A percentile compares a stretch with the other conserved stretches of the same genome.
Evolutionary conservation across 2,329 filamentous ascomycete genomes (phyloP).

Genomic region (Colletotrichum acutatum): DNA sequence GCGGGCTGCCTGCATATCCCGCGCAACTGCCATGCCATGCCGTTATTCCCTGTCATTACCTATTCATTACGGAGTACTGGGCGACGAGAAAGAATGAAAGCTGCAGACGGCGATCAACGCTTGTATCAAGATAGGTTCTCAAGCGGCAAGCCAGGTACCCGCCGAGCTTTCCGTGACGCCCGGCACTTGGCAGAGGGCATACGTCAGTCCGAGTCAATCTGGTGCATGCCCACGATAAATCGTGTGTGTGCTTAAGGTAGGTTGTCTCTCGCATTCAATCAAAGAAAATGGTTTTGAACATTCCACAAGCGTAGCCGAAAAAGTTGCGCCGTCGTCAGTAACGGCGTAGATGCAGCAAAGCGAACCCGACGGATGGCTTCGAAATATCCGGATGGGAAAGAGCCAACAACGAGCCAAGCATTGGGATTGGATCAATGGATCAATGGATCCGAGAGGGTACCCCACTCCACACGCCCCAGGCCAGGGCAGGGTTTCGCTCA

Average conservation of each 20-base stretch:
- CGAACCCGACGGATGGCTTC: not conserved
- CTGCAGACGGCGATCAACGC: not conserved
- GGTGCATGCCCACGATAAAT: not conserved
- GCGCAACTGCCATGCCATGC: not conserved
- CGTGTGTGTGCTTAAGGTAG: not conserved
- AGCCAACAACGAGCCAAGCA: constrained; percentile 5
- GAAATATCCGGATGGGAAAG: constrained; percentile 7
- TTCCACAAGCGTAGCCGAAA: constrained; percentile 6
- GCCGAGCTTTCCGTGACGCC: not conserved
- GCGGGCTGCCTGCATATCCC: not conserved
- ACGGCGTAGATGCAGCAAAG: not conserved
- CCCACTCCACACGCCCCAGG: not conserved
- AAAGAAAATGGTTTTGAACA: not conserved
- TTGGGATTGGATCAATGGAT: too few relatives aligned
- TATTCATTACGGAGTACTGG: not conserved
- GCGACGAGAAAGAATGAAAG: not conserved
- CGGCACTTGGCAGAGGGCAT: not conserved
- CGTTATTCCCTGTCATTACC: not conserved
- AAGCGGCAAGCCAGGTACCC: not conserved
- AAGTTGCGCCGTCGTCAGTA: not conserved
- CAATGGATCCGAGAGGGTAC: not conserved
- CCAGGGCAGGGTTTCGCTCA: not conserved
- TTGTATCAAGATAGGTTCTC: not conserved
- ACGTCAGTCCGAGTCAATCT: not conserved
- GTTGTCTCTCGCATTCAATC: not conserved